Evolutionary conservation across 129 eudicot species (phyloP), one percentile per base, ranked within the genome.

Genomic region (Flaveria bidentis): DNA sequence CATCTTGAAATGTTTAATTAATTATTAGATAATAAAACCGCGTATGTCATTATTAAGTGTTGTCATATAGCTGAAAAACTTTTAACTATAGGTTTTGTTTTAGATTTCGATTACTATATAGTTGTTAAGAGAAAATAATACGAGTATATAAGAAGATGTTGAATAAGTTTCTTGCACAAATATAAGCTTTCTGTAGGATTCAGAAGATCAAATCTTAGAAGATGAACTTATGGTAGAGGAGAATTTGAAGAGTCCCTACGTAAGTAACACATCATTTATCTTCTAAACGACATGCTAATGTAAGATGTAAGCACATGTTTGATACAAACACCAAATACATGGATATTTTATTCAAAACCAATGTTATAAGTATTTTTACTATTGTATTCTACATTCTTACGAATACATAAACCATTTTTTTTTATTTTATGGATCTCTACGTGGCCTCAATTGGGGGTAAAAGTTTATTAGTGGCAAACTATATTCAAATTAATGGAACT

Each of bases 361-460:
- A 4, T 60, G 25, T 18, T n/a, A 1, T 45, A 47, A 61, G 25
- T 6, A 46, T 44, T 0, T 14, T 44, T 74, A 16, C 18, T 53
- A 3, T 44, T 67, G 2, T 52, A 67, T 52, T 67, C 13, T 66
- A 20, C 45, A 50, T 39, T 71, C 13, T 62, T 79, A n/a, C 51
- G 68, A 16, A 14, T 25, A 50, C 15, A 61, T 9, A 64, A 45
- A 45, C 49, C 67, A 80, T 39, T 72, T 72, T 39, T 72, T 72
- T 72, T 25, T 8, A 5, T 39, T 57, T 26, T 71, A 79, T 87
- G 88, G 78, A 72, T 71, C 75, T 82, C 84, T 65, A 80, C 76
- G 86, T 84, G 88, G 78, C 78, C 76, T 71, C 76, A 81, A 70
- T 84, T 79, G 69, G 83, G 60, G 76, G 69, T 79, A 63, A 75